phyloP scores from a whole-genome alignment of 208 protist species.

The Acanthamoeba triangularis region DNA sequence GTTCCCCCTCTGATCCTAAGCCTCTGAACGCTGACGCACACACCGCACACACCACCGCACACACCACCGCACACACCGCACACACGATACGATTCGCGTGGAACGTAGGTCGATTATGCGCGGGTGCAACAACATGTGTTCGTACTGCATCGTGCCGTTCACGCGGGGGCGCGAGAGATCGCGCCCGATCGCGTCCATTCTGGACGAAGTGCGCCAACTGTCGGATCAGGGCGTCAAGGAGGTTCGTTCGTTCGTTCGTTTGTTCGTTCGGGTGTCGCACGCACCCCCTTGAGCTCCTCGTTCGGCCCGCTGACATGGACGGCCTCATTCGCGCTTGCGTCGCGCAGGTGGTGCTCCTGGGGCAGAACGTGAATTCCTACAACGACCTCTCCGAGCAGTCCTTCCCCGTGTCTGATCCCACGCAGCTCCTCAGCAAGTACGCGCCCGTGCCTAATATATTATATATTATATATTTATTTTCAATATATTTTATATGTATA shows the following conservation, averaged over 20 bases:
- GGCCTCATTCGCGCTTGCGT: neutral
- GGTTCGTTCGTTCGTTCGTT: neutral
- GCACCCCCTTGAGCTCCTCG: too few relatives aligned
- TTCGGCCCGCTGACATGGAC: too few relatives aligned
- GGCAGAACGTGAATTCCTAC: constrained; percentile 95
- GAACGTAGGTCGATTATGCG: constrained; percentile 89
- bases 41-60: neutral
- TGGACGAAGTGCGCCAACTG: constrained; percentile 86
- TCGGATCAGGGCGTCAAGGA: constrained; percentile 62
- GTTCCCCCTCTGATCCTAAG: neutral
- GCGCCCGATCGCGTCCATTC: constrained; percentile 85
- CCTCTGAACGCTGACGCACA: neutral
- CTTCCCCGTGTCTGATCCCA: neutral
- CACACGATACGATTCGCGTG: neutral
- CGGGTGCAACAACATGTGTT: constrained; percentile 95
- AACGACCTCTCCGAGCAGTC: constrained; percentile 51
- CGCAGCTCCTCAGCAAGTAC: constrained; percentile 30
- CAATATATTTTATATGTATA: neutral
- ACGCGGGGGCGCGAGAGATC: constrained; percentile 91
- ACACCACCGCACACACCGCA: too few relatives aligned
- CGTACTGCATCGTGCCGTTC: constrained; percentile 94
- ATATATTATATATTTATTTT: constrained; percentile 18
- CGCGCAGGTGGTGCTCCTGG: constrained; percentile 91
- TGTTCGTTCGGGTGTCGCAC: too few relatives aligned
- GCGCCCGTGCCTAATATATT: neutral